phyloP scores from a whole-genome alignment of 495 filamentous ascomycete genomes.

The Jackrogersella multiformis region DNA sequence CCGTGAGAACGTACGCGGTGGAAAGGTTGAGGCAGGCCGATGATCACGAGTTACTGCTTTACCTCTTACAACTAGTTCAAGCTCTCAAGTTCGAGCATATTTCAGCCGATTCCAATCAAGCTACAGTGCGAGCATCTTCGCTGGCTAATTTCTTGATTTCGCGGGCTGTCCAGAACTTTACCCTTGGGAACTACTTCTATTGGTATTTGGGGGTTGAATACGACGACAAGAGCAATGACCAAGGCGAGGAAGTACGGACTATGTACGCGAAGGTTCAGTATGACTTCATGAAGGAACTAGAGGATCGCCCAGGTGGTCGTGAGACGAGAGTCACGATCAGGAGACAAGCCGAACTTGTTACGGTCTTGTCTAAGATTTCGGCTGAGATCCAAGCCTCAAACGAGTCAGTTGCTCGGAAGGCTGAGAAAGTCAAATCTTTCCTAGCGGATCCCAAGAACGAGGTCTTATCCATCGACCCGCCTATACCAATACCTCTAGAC shows the following conservation, averaged over 20 bases:
- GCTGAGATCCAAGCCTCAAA: constrained; percentile 86
- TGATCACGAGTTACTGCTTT: constrained; percentile 91
- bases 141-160: constrained; percentile 89
- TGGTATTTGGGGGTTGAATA: constrained; percentile 98
- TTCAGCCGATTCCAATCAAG: constrained; percentile 63
- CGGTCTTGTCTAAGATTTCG: constrained; percentile 86
- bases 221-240: constrained; percentile 80
- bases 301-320: constrained; percentile 65
- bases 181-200: constrained; percentile 92
- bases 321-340: constrained; percentile 78
- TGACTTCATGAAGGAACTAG: constrained; percentile 91
- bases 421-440: constrained; percentile 81
- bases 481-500: constrained; percentile 88
- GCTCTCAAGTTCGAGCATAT: constrained; percentile 95
- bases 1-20: constrained; percentile 91
- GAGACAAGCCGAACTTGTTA: constrained; percentile 88
- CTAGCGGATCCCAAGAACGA: constrained; percentile 92
- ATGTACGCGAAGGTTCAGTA: constrained; percentile 92
- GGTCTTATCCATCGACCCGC: constrained; percentile 80
- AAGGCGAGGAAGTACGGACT: constrained; percentile 74
- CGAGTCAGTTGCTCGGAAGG: constrained; percentile 78
- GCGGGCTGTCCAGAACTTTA: constrained; percentile 83
- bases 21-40: constrained; percentile 90
- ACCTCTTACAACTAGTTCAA: constrained; percentile 94
- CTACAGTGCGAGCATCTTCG: constrained; percentile 80